Evolutionary conservation across 2,329 filamentous ascomycete genomes (phyloP).

Genomic region (Raffaelea deltoideospora): DNA sequence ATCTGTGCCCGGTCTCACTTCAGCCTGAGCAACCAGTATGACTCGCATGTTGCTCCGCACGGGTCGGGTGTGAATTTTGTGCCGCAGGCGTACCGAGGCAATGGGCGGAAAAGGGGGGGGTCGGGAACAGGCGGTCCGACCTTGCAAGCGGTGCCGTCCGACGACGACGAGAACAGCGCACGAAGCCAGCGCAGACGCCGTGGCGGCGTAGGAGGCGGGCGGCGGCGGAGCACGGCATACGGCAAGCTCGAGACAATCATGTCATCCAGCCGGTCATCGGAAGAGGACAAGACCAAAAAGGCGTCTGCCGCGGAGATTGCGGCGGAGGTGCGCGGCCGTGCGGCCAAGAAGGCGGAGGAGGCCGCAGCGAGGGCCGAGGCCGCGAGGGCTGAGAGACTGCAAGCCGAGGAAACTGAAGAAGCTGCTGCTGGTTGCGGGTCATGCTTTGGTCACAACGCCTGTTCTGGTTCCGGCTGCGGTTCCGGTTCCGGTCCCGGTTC

Average conservation of each 20-base stretch:
- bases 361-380: too few relatives aligned
- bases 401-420: not conserved
- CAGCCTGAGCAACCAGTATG: slow-evolving; percentile 51
- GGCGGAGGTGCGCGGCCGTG: slow-evolving; percentile 36
- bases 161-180: slow-evolving; percentile 31
- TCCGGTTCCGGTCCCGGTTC: too few relatives aligned
- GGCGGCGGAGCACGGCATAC: slow-evolving; percentile 38
- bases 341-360: slow-evolving; percentile 20
- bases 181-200: slow-evolving; percentile 24
- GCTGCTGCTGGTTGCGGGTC: too few relatives aligned
- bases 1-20: slow-evolving; percentile 51
- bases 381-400: too few relatives aligned
- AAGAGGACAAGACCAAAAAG: slow-evolving; percentile 45
- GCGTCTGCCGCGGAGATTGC: slow-evolving; percentile 42
- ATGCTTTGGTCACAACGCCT: too few relatives aligned
- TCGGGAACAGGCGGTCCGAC: slow-evolving; percentile 30
- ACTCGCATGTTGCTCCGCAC: slow-evolving; percentile 48
- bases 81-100: slow-evolving; percentile 2
- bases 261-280: slow-evolving; percentile 48
- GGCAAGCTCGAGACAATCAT: slow-evolving; percentile 52
- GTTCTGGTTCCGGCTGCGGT: too few relatives aligned
- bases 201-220: slow-evolving; percentile 22
- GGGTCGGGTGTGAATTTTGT: slow-evolving; percentile 38
- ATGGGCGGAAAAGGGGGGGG: slow-evolving; percentile 9
- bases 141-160: slow-evolving; percentile 39